Evolutionary conservation across 495 filamentous ascomycete genomes (phyloP).

Genomic region (Mytilinidion resinicola): DNA sequence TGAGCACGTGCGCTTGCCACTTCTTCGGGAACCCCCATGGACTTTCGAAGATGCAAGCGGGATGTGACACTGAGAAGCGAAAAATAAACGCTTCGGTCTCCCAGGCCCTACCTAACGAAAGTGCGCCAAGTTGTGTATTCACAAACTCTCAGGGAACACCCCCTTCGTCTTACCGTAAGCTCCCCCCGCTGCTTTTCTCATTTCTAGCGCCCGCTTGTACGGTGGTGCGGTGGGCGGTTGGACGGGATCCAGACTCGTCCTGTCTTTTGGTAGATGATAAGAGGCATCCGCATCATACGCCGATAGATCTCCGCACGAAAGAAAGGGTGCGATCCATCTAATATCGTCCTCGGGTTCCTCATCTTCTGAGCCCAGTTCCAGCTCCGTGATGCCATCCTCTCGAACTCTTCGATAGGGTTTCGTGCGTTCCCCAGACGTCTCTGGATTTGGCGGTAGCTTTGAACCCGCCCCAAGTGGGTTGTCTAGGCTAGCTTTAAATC

Average conservation of each 20-base stretch:
- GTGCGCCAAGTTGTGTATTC: no score
- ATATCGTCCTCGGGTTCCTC: conserved; percentile 37
- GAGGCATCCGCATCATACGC: conserved; percentile 92
- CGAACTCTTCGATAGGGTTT: conserved; percentile 24
- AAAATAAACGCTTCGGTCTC: no score
- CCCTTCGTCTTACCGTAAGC: conserved; percentile 73
- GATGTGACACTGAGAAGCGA: no score
- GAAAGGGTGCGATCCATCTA: conserved; percentile 86
- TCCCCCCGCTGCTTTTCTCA: conserved; percentile 68
- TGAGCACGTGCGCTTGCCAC: no score
- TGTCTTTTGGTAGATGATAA: conserved; percentile 71
- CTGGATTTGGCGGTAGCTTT: conserved; percentile 33
- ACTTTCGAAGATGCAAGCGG: no score
- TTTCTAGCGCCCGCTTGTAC: conserved; percentile 83
- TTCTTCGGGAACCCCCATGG: no score
- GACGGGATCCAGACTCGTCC: conserved; percentile 82
- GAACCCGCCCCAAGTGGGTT: conserved; percentile 57
- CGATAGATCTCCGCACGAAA: conserved; percentile 93
- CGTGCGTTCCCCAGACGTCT: conserved; percentile 33
- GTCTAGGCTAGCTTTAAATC: conserved; percentile 58
- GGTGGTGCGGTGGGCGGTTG: conserved; percentile 94
- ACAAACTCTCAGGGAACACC: background rate
- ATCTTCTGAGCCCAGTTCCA: conserved; percentile 45
- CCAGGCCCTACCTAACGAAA: no score
- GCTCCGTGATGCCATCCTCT: conserved; percentile 52